Conservation (phyloP, 208 protist species). For the Trypanosoma platydactyli region DNA sequence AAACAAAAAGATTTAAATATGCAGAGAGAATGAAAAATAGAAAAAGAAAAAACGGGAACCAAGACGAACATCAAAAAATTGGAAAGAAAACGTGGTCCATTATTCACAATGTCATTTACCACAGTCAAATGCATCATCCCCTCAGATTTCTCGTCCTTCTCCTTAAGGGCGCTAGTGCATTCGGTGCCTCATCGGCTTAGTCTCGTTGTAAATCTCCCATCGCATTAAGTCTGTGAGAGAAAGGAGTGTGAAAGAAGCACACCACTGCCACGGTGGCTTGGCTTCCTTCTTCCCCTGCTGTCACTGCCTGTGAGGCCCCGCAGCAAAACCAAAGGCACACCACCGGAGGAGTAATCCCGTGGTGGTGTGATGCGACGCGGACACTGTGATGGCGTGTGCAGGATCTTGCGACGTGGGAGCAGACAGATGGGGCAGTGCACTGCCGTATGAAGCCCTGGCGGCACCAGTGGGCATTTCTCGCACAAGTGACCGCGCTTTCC, state of each 20-base stretch:
- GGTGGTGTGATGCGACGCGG: conserved; percentile 52
- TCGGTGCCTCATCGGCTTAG: no score
- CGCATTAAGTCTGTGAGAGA: conserved; percentile 19
- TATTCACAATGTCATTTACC: no score
- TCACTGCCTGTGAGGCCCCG: no score
- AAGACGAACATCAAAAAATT: no score
- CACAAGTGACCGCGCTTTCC: conserved; percentile 57
- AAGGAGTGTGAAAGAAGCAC: conserved; percentile 27
- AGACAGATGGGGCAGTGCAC: conserved; percentile 65
- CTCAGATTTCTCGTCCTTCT: no score
- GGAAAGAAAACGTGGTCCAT: no score
- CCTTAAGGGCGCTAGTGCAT: no score
- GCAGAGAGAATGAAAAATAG: no score
- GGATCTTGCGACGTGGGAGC: conserved; percentile 23
- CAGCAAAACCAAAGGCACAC: conserved; percentile 28
- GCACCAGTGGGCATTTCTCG: conserved; percentile 38
- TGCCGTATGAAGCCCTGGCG: conserved; percentile 37
- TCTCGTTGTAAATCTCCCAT: no score
- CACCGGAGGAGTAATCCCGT: conserved; percentile 32
- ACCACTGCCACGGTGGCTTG: background rate
- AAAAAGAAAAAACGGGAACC: no score
- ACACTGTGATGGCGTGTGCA: conserved; percentile 48
- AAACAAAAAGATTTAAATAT: no score
- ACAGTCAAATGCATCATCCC: no score
- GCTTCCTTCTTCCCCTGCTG: background rate